These are phyloP conservation scores for Aquilaria yunnanensis DNA, from an alignment of 345 rosid species.

Conservation along the genomic window DNA sequence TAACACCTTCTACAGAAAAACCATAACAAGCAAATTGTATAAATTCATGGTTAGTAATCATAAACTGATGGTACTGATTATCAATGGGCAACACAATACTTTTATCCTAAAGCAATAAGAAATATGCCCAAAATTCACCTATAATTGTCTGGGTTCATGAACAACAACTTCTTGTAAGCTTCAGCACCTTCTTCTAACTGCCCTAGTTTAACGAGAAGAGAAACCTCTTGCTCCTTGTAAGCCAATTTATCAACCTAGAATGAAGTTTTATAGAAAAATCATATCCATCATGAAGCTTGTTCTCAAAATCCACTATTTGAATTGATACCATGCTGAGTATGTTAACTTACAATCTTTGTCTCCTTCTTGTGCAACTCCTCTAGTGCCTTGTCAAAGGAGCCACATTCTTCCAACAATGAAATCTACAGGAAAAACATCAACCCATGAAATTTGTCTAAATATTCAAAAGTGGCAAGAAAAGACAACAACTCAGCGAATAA, in stretches of 20 bases:
- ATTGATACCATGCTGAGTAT: neutral
- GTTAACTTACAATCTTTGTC: constrained; percentile 64
- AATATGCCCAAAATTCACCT: constrained; percentile 40
- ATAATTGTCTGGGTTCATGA: constrained; percentile 96
- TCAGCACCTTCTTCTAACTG: constrained; percentile 70
- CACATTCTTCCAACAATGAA: constrained; percentile 86
- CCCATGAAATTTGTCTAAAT: neutral
- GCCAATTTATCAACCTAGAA: constrained; percentile 83
- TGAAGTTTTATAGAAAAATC: constrained; percentile 16
- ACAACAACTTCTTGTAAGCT: constrained; percentile 63
- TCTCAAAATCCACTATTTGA: neutral
- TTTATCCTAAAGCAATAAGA: too few relatives aligned
- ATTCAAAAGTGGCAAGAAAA: neutral
- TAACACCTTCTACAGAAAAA: too few relatives aligned
- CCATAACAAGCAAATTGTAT: too few relatives aligned
- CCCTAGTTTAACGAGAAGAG: constrained; percentile 72
- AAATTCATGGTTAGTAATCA: too few relatives aligned
- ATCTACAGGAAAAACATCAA: constrained; percentile 37
- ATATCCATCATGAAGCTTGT: constrained; percentile 1
- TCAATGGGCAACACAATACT: too few relatives aligned
- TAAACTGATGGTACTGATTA: too few relatives aligned
- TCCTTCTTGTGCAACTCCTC: constrained; percentile 75
- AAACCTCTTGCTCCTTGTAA: constrained; percentile 83
- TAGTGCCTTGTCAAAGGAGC: constrained; percentile 60
- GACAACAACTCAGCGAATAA: too few relatives aligned